Evolutionary conservation across 1,139 yeast genomes (phyloP).

Genomic region (Pichia cactophila): DNA sequence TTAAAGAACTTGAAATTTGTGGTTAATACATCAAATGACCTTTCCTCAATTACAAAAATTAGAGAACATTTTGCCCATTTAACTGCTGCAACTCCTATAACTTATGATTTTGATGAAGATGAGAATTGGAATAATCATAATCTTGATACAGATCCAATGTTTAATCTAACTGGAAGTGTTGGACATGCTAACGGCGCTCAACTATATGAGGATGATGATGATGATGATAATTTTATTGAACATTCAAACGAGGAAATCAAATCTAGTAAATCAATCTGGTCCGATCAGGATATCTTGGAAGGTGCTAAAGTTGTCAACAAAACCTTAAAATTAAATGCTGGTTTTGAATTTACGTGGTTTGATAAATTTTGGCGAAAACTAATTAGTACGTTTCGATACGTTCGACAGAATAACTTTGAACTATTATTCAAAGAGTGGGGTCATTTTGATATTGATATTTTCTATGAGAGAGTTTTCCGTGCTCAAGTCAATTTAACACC

Average conservation of each 20-base stretch:
- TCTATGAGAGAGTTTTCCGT: constrained; percentile 1
- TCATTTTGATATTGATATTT: constrained; percentile 6
- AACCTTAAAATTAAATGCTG: background rate
- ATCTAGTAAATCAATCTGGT: too few species aligned
- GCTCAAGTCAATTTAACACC: background rate
- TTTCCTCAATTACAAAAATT: background rate
- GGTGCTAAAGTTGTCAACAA: constrained; percentile 1
- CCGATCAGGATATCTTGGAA: background rate
- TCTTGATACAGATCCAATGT: background rate
- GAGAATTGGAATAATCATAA: too few species aligned
- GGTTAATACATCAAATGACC: background rate
- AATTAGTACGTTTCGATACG: background rate
- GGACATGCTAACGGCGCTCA: too few species aligned
- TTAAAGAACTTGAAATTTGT: background rate
- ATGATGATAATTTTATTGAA: too few species aligned
- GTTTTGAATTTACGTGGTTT: background rate
- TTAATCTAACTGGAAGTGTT: too few species aligned
- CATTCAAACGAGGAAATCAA: too few species aligned
- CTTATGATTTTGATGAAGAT: background rate
- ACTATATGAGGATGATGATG: too few species aligned
- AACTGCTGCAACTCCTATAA: background rate
- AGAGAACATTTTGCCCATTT: background rate
- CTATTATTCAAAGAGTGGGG: constrained; percentile 3
- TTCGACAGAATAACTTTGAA: background rate
- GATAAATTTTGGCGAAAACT: background rate